Conservation (phyloP, 1,284 basidiomycete genomes). For the Irpex rosettiformis region DNA sequence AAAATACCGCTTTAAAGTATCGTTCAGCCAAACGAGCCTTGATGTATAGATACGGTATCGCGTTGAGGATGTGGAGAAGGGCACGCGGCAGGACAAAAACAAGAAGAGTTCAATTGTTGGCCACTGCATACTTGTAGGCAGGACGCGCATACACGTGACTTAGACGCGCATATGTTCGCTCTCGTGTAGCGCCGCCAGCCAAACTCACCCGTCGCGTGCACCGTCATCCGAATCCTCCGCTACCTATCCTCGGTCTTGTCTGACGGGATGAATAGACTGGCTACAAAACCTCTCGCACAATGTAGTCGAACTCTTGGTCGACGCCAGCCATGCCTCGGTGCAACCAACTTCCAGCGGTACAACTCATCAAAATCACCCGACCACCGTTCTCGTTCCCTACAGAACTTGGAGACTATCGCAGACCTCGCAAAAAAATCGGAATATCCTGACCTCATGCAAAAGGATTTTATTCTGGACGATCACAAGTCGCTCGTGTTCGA, state of each 20-base stretch:
- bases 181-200: background rate
- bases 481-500: constrained; percentile 37
- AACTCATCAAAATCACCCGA: constrained; percentile 6
- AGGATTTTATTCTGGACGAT: constrained; percentile 10
- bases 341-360: background rate
- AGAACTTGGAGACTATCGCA: background rate
- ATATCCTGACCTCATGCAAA: constrained; percentile 13
- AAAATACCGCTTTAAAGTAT: background rate
- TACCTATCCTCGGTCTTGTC: background rate
- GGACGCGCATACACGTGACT: constrained; percentile 6
- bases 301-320: background rate
- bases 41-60: background rate
- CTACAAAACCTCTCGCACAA: background rate
- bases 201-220: background rate
- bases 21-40: background rate
- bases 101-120: background rate
- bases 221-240: background rate
- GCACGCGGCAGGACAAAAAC: background rate
- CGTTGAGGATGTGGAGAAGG: background rate
- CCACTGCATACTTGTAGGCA: background rate
- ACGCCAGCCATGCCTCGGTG: background rate
- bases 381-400: constrained; percentile 1
- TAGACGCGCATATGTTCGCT: background rate
- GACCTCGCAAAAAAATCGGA: background rate
- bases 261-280: constrained; percentile 1